Percentiles rank a stretch among this genome's conserved stretches.
Evolutionary conservation across 495 filamentous ascomycete species (phyloP).

Genomic region (Geopyxis carbonaria): DNA sequence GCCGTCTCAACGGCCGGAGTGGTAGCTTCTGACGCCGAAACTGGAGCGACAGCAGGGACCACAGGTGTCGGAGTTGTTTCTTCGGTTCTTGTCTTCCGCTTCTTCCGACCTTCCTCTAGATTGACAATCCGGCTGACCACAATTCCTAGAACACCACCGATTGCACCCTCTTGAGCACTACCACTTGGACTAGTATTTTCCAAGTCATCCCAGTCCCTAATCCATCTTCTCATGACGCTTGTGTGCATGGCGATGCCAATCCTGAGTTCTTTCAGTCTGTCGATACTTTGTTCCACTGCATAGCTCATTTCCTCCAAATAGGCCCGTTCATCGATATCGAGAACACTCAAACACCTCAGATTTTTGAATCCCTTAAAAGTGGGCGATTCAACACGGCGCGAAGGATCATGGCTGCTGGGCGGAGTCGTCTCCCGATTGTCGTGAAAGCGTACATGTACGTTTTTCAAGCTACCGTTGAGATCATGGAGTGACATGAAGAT

Average conservation of each 20-base stretch:
- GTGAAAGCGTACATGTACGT: conserved; percentile 81
- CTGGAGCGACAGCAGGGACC: not conserved
- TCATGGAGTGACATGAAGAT: conserved; percentile 60
- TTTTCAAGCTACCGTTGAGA: conserved; percentile 44
- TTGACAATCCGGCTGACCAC: conserved; percentile 49
- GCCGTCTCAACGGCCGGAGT: conserved; percentile 8
- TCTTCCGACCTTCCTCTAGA: conserved; percentile 25
- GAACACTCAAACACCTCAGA: conserved; percentile 60
- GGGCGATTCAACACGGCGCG: conserved; percentile 50
- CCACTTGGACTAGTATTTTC: conserved; percentile 7
- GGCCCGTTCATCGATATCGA: conserved; percentile 75
- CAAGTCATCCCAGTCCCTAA: conserved; percentile 18
- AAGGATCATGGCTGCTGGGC: conserved; percentile 22
- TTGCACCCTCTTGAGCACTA: conserved; percentile 20
- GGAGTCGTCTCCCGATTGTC: conserved; percentile 42
- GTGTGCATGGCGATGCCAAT: conserved; percentile 56
- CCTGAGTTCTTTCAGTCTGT: conserved; percentile 53
- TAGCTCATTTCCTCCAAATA: conserved; percentile 82
- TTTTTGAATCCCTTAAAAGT: conserved; percentile 73
- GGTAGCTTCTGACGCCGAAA: not conserved
- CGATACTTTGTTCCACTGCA: conserved; percentile 56
- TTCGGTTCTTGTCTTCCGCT: conserved; percentile 7
- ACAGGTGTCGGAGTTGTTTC: not conserved
- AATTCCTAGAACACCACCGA: conserved; percentile 62
- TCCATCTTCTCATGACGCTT: conserved; percentile 10